These are phyloP conservation scores for Venturia nashicola DNA, from an alignment of 2,329 filamentous ascomycete species.

Conservation along the genomic window DNA sequence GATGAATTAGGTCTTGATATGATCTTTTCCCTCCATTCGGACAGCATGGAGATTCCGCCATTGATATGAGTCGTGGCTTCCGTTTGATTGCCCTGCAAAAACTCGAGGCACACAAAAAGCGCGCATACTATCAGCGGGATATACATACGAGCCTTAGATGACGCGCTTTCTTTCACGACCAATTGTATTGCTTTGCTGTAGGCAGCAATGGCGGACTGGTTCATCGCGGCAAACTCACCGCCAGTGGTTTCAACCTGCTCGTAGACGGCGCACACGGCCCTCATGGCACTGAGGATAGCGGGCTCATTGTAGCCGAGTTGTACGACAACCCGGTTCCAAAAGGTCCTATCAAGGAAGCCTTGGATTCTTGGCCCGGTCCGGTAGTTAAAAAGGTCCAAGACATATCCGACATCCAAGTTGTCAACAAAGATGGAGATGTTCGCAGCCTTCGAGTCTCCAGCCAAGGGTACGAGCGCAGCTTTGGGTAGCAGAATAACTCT, in stretches of 20 bases:
- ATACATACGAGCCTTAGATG: neutral
- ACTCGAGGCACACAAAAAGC: slow-evolving; percentile 7
- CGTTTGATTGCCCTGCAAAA: slow-evolving; percentile 1
- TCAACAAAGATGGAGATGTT: neutral
- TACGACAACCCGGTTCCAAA: slow-evolving; percentile 5
- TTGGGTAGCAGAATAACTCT: neutral
- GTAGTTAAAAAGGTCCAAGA: neutral
- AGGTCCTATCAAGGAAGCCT: slow-evolving; percentile 1
- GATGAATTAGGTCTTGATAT: neutral
- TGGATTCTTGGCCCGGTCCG: slow-evolving; percentile 3
- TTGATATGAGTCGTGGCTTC: slow-evolving; percentile 5
- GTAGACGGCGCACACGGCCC: slow-evolving; percentile 3
- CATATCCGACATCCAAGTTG: neutral
- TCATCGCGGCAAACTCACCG: neutral
- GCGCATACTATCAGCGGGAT: slow-evolving; percentile 2
- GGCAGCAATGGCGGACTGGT: neutral
- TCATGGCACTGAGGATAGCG: slow-evolving; percentile 2
- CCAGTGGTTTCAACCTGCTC: slow-evolving; percentile 2
- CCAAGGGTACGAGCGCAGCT: neutral
- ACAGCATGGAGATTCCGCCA: slow-evolving; percentile 1
- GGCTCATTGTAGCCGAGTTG: slow-evolving; percentile 8
- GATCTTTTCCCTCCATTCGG: neutral
- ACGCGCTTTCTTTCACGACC: neutral
- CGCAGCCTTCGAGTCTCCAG: neutral
- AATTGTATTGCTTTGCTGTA: slow-evolving; percentile 5